Evolutionary conservation across 768 basidiomycete genomes (phyloP).

Genomic region (Galerina sulciceps): DNA sequence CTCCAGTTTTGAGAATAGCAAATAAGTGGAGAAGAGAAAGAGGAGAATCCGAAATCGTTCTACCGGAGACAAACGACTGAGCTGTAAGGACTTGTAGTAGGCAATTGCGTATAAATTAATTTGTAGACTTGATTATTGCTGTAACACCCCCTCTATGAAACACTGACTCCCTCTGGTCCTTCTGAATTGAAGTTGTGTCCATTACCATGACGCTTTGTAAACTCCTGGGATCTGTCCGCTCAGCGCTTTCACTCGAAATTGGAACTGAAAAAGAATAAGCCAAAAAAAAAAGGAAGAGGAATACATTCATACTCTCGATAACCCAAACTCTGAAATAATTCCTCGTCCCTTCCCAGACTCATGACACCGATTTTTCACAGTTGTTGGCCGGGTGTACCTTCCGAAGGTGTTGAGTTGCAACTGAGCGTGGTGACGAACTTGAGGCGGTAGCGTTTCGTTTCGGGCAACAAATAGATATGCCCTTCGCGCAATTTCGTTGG

Average conservation of each 20-base stretch:
- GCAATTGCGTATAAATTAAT: conserved; percentile 11
- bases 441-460: conserved; percentile 85
- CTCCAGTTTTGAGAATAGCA: conserved; percentile 64
- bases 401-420: conserved; percentile 90
- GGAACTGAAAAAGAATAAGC: conserved; percentile 56
- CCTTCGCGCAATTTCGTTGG: conserved; percentile 81
- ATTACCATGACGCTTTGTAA: conserved; percentile 89
- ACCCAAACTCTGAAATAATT: conserved; percentile 85
- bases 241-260: conserved; percentile 87
- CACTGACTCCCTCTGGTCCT: neutral
- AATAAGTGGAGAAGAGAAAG: conserved; percentile 91
- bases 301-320: conserved; percentile 69
- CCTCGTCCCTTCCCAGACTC: conserved; percentile 89
- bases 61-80: conserved; percentile 21
- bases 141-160: conserved; percentile 1
- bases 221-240: conserved; percentile 86
- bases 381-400: conserved; percentile 80
- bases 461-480: conserved; percentile 94
- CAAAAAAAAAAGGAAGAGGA: neutral
- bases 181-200: neutral
- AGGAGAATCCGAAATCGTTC: conserved; percentile 68
- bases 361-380: conserved; percentile 87
- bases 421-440: conserved; percentile 93
- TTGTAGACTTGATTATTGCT: conserved; percentile 15
- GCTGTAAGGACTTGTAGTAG: conserved; percentile 7